Evolutionary conservation across 352 stramenopile genomes (phyloP).

Genomic region (Phytophthora hibernalis): DNA sequence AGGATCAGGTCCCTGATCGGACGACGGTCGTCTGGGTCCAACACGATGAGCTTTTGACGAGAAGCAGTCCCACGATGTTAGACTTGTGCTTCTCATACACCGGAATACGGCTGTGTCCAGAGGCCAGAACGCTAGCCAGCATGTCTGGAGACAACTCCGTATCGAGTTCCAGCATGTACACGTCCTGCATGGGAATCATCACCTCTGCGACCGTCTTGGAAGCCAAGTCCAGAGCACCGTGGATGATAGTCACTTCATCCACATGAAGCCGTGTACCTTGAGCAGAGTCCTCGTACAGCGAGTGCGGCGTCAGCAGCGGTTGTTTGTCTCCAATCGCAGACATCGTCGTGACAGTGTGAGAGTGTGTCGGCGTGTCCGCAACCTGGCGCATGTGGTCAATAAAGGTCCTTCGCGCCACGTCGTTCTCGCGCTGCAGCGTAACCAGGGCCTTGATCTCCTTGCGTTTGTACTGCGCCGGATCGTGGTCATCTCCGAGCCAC

Average conservation of each 20-base stretch:
- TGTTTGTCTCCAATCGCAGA: conserved; percentile 42
- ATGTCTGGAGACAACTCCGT: conserved; percentile 74
- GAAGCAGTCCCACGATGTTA: conserved; percentile 86
- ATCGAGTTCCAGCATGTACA: conserved; percentile 90
- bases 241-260: conserved; percentile 94
- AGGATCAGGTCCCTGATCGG: conserved; percentile 73
- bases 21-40: conserved; percentile 83
- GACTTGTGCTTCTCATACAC: conserved; percentile 84
- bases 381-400: conserved; percentile 46
- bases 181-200: conserved; percentile 88
- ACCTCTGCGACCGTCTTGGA: conserved; percentile 87
- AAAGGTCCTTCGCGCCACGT: conserved; percentile 44
- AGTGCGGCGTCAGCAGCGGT: conserved; percentile 41
- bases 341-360: conserved; percentile 34
- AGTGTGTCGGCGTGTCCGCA: conserved; percentile 20
- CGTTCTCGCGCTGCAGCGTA: conserved; percentile 69
- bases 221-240: conserved; percentile 90
- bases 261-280: conserved; percentile 67
- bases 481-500: conserved; percentile 83
- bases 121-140: conserved; percentile 86
- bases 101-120: conserved; percentile 90
- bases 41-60: conserved; percentile 93
- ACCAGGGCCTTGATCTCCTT: conserved; percentile 92
- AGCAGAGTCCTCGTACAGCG: conserved; percentile 50
- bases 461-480: conserved; percentile 86